phyloP scores from a whole-genome alignment of 345 rosid genomes.

The Lenwebbia sp. region DNA sequence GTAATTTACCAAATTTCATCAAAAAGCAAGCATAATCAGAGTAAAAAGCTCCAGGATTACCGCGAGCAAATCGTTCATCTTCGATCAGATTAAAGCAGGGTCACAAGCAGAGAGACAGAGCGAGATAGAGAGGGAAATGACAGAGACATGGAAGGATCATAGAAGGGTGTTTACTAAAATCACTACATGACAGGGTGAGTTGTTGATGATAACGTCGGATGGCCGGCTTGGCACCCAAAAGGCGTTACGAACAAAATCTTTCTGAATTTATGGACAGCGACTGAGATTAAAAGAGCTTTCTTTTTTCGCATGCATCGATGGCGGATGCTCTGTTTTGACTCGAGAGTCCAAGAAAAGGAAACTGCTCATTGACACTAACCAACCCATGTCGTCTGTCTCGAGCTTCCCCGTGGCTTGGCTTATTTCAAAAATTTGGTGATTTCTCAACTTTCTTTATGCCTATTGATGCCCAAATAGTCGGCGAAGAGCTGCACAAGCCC shows the following conservation, averaged over 20 bases:
- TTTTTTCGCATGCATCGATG: background rate
- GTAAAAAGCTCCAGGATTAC: slow-evolving; percentile 1
- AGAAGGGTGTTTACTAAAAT: background rate
- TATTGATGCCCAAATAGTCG: background rate
- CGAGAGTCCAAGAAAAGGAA: background rate
- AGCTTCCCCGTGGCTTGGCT: background rate
- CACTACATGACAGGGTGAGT: background rate
- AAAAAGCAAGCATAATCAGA: background rate
- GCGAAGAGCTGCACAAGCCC: background rate
- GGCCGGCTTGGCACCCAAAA: background rate
- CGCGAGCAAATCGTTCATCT: slow-evolving; percentile 40
- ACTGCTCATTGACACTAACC: background rate
- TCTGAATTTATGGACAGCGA: background rate
- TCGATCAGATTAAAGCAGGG: background rate
- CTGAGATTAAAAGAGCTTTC: background rate
- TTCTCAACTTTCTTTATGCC: background rate
- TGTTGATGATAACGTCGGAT: background rate
- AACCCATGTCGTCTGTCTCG: background rate
- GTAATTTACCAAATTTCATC: background rate
- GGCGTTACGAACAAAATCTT: background rate
- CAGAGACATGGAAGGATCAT: background rate
- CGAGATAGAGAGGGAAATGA: background rate
- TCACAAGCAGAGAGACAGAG: background rate
- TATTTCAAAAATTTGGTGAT: background rate
- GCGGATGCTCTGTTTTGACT: background rate